Evolutionary conservation across 192 early-diverging fungal genomes (phyloP).

Genomic region (Coemansia umbellata): DNA sequence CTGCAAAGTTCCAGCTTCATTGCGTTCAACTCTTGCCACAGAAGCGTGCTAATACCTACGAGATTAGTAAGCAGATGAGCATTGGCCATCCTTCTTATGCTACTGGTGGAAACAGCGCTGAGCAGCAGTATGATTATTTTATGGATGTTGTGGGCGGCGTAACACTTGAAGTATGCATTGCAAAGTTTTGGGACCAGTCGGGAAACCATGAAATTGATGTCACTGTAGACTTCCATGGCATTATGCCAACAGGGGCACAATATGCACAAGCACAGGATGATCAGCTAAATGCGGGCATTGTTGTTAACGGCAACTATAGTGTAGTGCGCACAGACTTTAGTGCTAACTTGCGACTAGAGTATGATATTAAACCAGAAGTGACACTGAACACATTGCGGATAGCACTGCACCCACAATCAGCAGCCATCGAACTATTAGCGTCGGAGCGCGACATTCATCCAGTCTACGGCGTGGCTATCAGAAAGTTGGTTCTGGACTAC

Average conservation of each 20-base stretch:
- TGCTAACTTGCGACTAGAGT: conserved; percentile 70
- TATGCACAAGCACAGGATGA: conserved; percentile 39
- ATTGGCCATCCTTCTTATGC: conserved; percentile 62
- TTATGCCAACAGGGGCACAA: conserved; percentile 48
- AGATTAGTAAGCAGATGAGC: conserved; percentile 54
- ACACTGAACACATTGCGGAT: conserved; percentile 61
- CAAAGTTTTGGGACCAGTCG: conserved; percentile 86
- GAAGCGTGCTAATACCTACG: conserved; percentile 57
- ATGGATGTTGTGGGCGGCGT: conserved; percentile 62
- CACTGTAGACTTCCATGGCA: conserved; percentile 75
- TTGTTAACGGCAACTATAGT: conserved; percentile 40
- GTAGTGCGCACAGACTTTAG: conserved; percentile 70
- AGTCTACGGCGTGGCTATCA: conserved; percentile 61
- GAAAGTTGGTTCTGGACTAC: conserved; percentile 76
- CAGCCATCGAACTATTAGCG: conserved; percentile 58
- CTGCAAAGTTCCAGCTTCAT: conserved; percentile 67
- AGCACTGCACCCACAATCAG: conserved; percentile 62
- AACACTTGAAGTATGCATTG: conserved; percentile 78
- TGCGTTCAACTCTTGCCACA: conserved; percentile 76
- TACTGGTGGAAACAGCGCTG: conserved; percentile 56
- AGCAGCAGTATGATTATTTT: conserved; percentile 52
- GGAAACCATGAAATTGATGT: conserved; percentile 67
- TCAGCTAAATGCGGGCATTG: conserved; percentile 9
- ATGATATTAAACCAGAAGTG: conserved; percentile 55
- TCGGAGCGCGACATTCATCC: conserved; percentile 69